Base-by-base conservation (phyloP, 768 basidiomycete genomes). In the Tylopilus sp. region DNA sequence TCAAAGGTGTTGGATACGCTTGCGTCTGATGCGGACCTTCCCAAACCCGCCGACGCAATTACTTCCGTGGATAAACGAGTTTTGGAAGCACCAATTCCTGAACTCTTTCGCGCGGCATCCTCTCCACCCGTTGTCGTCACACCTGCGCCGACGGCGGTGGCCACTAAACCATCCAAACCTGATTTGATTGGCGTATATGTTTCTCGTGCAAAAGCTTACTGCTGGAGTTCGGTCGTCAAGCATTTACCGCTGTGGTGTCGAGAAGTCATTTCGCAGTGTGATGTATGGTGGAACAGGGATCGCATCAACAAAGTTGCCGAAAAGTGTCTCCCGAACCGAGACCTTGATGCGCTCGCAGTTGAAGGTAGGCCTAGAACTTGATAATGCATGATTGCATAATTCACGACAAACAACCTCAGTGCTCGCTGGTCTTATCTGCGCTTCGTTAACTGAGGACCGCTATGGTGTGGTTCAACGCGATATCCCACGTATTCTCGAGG, bases 391-490 rank as follows among this genome's bases (percentile, higher is more conserved):
- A 50, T 12, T 6, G 4, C 7, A 19, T 40, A 16, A 13, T 37
- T 45, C 6, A 51, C 8, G 16, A 36, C 25, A 13, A 42, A 9
- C 16, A 9, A 22, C 14, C n/a, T 16, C 71, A 73, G 41, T 82
- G 6, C 74, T 94, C 4, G 80, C 86, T 2, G 77, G 79, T 45
- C 73, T 93, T 9, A 76, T 80, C 8, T 86, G 84, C 53, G 82
- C 85, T 0, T 93, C 92, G 5, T 71, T 94, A 14, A 74, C 76
- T 1, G 92, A 93, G 66, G 92, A 95, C 71, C 77, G 78, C 19
- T 92, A 86, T 63, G 92, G 92, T 21, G 80, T 85, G 30, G 89
- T 92, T 13, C 92, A 94, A 65, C 77, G 87, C 12, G 92, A 94
- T 63, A 89, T 92, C 19, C 87, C 91, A 0, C 84, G 82, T 54